These are phyloP conservation scores for Hyaloscypha variabilis DNA, from an alignment of 495 filamentous ascomycete species.

Conservation along the genomic window DNA sequence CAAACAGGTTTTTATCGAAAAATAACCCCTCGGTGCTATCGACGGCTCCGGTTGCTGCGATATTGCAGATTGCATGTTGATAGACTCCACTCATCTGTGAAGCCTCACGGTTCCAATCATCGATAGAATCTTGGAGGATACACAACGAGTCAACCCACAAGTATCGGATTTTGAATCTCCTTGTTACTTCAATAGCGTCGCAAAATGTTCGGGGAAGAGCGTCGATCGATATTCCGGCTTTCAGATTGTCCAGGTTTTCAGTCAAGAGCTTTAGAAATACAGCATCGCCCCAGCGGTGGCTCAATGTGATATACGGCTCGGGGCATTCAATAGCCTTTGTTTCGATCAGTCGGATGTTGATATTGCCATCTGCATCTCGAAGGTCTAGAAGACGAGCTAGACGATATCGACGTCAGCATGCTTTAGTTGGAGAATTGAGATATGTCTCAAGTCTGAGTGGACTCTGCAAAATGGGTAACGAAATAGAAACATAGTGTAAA, in stretches of 20 bases:
- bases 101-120: not conserved
- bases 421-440: too few relatives aligned
- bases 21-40: not conserved
- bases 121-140: not conserved
- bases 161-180: not conserved
- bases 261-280: not conserved
- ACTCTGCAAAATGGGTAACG: too few relatives aligned
- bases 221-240: not conserved
- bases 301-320: too few relatives aligned
- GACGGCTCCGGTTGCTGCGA: not conserved
- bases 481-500: too few relatives aligned
- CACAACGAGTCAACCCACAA: not conserved
- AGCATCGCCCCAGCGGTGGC: not conserved
- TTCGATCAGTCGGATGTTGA: too few relatives aligned
- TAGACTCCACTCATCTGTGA: not conserved
- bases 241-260: not conserved
- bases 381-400: too few relatives aligned
- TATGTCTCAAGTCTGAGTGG: too few relatives aligned
- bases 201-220: not conserved
- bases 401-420: too few relatives aligned
- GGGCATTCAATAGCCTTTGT: too few relatives aligned
- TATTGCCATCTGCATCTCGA: too few relatives aligned
- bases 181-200: not conserved
- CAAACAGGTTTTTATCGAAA: too few relatives aligned
- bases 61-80: not conserved